A percentile compares a stretch with the other conserved stretches of the same genome.
Conservation (phyloP, 768 basidiomycete genomes). For the Amanita pseudoporphyria region DNA sequence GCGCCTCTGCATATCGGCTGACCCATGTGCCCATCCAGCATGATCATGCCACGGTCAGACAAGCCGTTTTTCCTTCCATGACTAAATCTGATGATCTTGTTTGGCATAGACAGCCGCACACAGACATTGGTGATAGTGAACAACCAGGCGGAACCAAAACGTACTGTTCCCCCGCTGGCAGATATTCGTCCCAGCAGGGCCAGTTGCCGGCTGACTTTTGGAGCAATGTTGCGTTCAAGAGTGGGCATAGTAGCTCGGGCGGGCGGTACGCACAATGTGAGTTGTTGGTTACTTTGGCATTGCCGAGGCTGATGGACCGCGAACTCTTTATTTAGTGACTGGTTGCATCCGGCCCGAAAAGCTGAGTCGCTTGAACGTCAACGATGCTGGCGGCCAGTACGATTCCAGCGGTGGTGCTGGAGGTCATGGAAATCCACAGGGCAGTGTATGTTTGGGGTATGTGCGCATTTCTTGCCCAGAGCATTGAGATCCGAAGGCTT, state of each 20-base stretch:
- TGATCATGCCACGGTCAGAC: slow-evolving; percentile 37
- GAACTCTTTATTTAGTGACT: slow-evolving; percentile 29
- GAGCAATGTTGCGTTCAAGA: slow-evolving; percentile 37
- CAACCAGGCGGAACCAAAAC: slow-evolving; percentile 45
- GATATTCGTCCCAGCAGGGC: slow-evolving; percentile 33
- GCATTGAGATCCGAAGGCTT: not conserved
- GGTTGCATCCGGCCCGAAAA: slow-evolving; percentile 40
- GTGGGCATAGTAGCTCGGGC: slow-evolving; percentile 30
- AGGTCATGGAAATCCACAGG: slow-evolving; percentile 42
- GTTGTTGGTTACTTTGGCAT: slow-evolving; percentile 10
- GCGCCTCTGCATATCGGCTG: not conserved
- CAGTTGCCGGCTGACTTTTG: slow-evolving; percentile 37
- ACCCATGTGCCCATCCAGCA: slow-evolving; percentile 16
- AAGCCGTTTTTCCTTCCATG: not conserved
- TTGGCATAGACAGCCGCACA: slow-evolving; percentile 29
- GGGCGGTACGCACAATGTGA: slow-evolving; percentile 35
- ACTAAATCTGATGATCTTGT: not conserved
- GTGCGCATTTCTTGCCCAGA: slow-evolving; percentile 11
- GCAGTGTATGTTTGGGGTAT: slow-evolving; percentile 41
- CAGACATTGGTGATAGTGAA: slow-evolving; percentile 47
- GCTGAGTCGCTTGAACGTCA: slow-evolving; percentile 34
- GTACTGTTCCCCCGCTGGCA: slow-evolving; percentile 39
- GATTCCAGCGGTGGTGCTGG: slow-evolving; percentile 45
- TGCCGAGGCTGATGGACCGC: too few relatives aligned
- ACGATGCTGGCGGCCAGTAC: slow-evolving; percentile 47